A percentile compares a stretch with the other conserved stretches of the same genome.
Evolutionary conservation across 2,329 filamentous ascomycete genomes (phyloP).

Genomic region (Fusarium sp.): DNA sequence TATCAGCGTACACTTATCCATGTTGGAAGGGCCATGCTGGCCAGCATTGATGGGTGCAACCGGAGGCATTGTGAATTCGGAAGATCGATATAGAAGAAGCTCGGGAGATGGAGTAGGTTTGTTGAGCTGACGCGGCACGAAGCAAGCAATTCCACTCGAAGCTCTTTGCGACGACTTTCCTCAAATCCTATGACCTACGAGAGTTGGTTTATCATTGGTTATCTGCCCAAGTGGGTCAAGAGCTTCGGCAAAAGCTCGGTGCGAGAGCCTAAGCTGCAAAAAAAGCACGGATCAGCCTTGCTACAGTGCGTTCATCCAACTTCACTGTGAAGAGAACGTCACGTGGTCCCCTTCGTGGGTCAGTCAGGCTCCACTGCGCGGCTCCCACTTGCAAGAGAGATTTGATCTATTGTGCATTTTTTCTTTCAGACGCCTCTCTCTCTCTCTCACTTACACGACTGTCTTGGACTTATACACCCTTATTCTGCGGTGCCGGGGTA

Average conservation of each 20-base stretch:
- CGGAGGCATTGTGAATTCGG: slow-evolving; percentile 53
- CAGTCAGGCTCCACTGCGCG: slow-evolving; percentile 42
- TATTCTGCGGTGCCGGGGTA: slow-evolving; percentile 37
- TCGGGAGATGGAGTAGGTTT: not conserved
- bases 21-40: slow-evolving; percentile 61
- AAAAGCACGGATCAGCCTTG: slow-evolving; percentile 24
- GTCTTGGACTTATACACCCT: slow-evolving; percentile 19
- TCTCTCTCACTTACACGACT: slow-evolving; percentile 17
- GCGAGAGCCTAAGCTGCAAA: slow-evolving; percentile 1
- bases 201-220: slow-evolving; percentile 44
- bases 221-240: not conserved
- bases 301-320: slow-evolving; percentile 10
- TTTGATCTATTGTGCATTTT: slow-evolving; percentile 37
- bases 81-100: not conserved
- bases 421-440: slow-evolving; percentile 26
- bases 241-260: slow-evolving; percentile 46
- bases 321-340: slow-evolving; percentile 48
- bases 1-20: slow-evolving; percentile 63
- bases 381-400: slow-evolving; percentile 38
- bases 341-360: slow-evolving; percentile 52
- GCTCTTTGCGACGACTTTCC: slow-evolving; percentile 36
- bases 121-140: slow-evolving; percentile 10
- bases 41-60: slow-evolving; percentile 54
- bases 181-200: slow-evolving; percentile 28
- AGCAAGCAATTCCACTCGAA: slow-evolving; percentile 32